Evolutionary conservation across 805 yeast species (phyloP), one percentile per base, ranked within the genome.

Genomic region (Kodamaea fukazawae): DNA sequence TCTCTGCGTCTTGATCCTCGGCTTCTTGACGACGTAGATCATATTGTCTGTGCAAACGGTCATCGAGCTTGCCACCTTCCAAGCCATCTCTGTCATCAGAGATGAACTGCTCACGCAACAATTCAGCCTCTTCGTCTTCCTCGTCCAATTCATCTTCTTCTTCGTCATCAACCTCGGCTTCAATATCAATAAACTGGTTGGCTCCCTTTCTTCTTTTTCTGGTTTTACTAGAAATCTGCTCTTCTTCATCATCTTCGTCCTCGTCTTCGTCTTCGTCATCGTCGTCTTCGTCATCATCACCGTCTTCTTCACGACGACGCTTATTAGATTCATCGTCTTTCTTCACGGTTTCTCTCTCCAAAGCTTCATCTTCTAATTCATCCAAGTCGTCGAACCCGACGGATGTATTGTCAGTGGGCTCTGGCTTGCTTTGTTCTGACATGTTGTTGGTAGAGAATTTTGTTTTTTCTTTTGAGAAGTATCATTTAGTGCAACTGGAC

Each of bases 121-220:
- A 36, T 22, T 86, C 97, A n/a, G 95, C 90, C 50, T 81, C 86
- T 50, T 84, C 98, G 47, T 91, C 98, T 34, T 89, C 98, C 43
- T 69, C 75, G 45, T 90, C 98, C 46, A 88, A 91, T 22, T 81
- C 79, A 31, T 85, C 95, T 49, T 91, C 98, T 40, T 93, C 98
- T 50, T 93, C 98, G 45, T 91, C 98, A 61, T 91, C 96, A 42
- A 93, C 99, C 62, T 91, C 98, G 44, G 97, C 99, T 71, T 93
- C 98, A 40, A 93, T 95, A 86, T 93, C 99, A 65, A 93, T 75
- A 63, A 89, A 93, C 71, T 85, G 90, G 62, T 91, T 91, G 70
- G 73, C 75, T 36, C 67, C 57, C 54, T 77, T 66, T 56, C 73
- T 67, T 46, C 69, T 74, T 43, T 67, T 67, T 35, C 67, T 63